Evolutionary conservation across 163 green algal genomes (phyloP).

Genomic region (Coccomyxa subellipsoidea): DNA sequence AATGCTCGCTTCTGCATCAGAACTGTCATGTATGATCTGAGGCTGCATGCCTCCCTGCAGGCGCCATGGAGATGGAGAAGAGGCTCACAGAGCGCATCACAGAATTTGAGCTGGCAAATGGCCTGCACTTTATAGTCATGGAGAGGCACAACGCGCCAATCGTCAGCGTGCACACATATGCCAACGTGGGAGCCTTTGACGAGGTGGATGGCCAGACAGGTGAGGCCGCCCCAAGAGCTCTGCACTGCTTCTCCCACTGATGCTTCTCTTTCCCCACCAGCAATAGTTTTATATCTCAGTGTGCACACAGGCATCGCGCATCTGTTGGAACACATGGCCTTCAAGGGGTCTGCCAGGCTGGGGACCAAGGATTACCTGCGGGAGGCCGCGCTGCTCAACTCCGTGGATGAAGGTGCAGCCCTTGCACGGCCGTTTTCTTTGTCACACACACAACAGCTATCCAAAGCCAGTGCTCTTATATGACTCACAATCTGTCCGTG

Average conservation of each 20-base stretch:
- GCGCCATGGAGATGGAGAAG: slow-evolving; percentile 1
- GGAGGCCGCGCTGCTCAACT: slow-evolving; percentile 70
- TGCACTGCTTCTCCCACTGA: no score
- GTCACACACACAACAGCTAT: no score
- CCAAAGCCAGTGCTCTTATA: background rate
- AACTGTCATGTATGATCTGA: background rate
- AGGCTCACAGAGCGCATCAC: background rate
- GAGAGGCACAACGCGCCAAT: slow-evolving; percentile 70
- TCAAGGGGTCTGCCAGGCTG: slow-evolving; percentile 70
- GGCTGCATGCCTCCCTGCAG: background rate
- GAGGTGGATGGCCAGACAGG: slow-evolving; percentile 74
- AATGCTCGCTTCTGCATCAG: no score
- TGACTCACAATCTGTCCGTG: no score
- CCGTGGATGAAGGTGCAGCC: slow-evolving; percentile 68
- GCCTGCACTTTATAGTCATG: slow-evolving; percentile 82
- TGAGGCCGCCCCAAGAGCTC: background rate
- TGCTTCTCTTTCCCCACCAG: no score
- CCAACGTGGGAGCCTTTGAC: slow-evolving; percentile 76
- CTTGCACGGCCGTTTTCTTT: no score
- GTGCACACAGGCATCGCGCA: slow-evolving; percentile 74
- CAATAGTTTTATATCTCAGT: no score
- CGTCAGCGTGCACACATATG: slow-evolving; percentile 71
- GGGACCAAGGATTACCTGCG: slow-evolving; percentile 62
- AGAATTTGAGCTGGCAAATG: slow-evolving; percentile 84
- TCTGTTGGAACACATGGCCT: slow-evolving; percentile 89